Conservation (phyloP, 2,329 filamentous ascomycete genomes). For the Aspergillus quadrilineatus region DNA sequence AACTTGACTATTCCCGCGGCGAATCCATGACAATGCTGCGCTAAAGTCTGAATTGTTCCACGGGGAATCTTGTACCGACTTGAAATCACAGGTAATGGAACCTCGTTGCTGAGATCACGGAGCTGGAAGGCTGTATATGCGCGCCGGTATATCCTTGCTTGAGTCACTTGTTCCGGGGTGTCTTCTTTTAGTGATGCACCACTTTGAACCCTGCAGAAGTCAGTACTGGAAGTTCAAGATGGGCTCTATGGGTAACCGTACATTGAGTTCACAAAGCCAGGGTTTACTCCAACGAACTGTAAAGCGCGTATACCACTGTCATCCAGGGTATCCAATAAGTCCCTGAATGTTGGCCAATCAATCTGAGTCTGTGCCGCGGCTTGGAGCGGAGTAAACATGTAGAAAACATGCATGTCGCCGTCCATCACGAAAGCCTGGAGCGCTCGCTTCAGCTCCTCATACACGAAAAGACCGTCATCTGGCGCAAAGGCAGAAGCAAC, state of each 20-base stretch:
- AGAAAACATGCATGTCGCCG: constrained; percentile 76
- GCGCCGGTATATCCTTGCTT: constrained; percentile 64
- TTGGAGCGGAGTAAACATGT: constrained; percentile 73
- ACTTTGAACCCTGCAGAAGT: constrained; percentile 60
- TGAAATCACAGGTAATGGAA: constrained; percentile 68
- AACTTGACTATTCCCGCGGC: constrained; percentile 78
- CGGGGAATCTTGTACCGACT: constrained; percentile 69
- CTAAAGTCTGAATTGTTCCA: constrained; percentile 68
- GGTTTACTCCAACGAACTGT: constrained; percentile 66
- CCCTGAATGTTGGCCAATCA: constrained; percentile 71
- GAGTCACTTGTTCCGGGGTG: constrained; percentile 60
- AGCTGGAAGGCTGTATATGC: constrained; percentile 75
- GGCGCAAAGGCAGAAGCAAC: constrained; percentile 72
- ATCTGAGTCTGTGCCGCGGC: constrained; percentile 49
- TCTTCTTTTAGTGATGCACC: constrained; percentile 61
- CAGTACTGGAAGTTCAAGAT: background rate
- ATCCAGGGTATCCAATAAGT: constrained; percentile 68
- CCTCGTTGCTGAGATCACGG: constrained; percentile 75
- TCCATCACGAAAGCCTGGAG: constrained; percentile 75
- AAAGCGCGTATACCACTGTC: constrained; percentile 70
- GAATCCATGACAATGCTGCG: constrained; percentile 75
- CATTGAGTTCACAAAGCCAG: constrained; percentile 66
- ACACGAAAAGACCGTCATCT: constrained; percentile 71
- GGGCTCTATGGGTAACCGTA: constrained; percentile 36
- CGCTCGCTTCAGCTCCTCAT: constrained; percentile 66